Evolutionary conservation across 2,329 filamentous ascomycete species (phyloP).

Genomic region (Macrophomina pseudophaseolina): DNA sequence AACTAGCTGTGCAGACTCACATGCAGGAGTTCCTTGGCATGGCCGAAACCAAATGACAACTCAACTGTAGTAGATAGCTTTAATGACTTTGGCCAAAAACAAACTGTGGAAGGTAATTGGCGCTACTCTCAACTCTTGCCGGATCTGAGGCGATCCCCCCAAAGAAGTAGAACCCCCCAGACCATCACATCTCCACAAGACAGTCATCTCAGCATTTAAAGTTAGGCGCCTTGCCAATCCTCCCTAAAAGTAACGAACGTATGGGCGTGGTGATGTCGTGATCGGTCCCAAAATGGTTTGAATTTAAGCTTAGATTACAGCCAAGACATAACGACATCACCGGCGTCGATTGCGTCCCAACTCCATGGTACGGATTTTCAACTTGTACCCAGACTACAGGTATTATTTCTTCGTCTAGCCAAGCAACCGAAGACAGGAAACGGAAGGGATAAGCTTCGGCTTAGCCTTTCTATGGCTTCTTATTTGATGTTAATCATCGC

Average conservation of each 20-base stretch:
- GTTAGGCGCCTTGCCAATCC: neutral
- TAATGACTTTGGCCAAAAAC: neutral
- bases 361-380: neutral
- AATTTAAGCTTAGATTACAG: slow-evolving; percentile 3
- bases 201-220: neutral
- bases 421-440: neutral
- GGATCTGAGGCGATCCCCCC: neutral
- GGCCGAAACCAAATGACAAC: too few relatives aligned
- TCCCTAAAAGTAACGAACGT: neutral
- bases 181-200: neutral
- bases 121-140: neutral
- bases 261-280: neutral
- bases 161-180: neutral
- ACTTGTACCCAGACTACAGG: neutral
- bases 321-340: neutral
- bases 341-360: slow-evolving; percentile 5
- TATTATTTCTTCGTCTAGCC: neutral
- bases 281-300: neutral
- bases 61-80: too few relatives aligned
- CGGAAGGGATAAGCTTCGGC: neutral
- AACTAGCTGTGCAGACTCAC: too few relatives aligned
- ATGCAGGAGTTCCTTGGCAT: too few relatives aligned
- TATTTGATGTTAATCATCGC: neutral
- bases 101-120: neutral
- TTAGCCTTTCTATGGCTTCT: neutral